phyloP scores from a whole-genome alignment of 1,139 yeast genomes.

The Fermentozyma sake region DNA sequence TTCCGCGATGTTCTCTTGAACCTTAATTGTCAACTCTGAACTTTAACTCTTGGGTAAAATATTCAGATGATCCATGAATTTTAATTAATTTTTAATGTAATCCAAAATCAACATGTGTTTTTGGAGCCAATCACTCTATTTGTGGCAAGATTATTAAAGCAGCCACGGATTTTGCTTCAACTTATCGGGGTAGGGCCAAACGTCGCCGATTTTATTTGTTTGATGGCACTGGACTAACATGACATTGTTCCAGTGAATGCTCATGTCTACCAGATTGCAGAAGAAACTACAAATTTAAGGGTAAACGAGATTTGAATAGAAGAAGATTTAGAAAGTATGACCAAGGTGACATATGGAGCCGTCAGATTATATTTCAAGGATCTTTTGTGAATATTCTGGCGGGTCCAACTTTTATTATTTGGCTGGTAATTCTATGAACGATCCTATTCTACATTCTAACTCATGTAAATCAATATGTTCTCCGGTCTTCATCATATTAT shows the following conservation, averaged over 20 bases:
- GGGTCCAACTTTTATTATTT: conserved; percentile 94
- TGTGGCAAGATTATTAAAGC: conserved; percentile 48
- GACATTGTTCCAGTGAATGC: conserved; percentile 94
- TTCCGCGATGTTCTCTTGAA: no score
- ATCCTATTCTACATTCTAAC: no score
- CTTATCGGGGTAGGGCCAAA: conserved; percentile 95
- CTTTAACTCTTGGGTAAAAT: no score
- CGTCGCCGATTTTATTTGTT: conserved; percentile 87
- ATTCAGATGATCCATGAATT: no score
- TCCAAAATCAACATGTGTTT: no score
- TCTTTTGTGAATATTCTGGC: conserved; percentile 93
- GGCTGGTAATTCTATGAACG: no score
- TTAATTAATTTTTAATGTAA: no score
- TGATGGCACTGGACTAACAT: conserved; percentile 88
- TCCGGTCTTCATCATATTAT: no score
- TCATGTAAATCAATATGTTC: no score
- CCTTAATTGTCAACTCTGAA: no score
- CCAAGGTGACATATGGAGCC: conserved; percentile 54
- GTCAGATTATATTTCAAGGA: conserved; percentile 59
- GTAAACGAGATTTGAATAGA: conserved; percentile 41
- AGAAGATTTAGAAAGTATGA: no score
- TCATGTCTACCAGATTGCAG: conserved; percentile 91
- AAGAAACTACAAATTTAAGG: conserved; percentile 67
- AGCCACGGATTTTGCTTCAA: conserved; percentile 63
- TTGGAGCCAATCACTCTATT: no score